Evolutionary conservation across 345 rosid genomes (phyloP), one percentile per base, ranked within the genome.

Genomic region (Pistacia atlantica): DNA sequence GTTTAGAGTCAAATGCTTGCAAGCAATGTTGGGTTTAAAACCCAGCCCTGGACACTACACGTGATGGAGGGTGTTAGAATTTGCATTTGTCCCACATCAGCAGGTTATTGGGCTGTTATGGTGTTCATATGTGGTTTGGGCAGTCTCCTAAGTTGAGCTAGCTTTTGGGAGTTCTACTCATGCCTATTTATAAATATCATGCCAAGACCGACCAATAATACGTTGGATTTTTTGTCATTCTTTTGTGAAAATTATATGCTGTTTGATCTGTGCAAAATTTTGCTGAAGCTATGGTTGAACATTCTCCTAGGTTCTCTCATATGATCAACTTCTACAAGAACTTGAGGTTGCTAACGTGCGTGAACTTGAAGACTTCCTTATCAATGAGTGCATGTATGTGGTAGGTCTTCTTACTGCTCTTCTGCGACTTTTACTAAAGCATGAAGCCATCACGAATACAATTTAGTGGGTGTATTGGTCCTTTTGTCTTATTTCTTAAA

Each of bases 321-420:
- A 85, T 74, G 83, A 85, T 76, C 79, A 78, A 65, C 83, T 85
- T 66, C 78, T 80, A 80, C 77, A 76, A 70, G 86, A 79, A 75
- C 81, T 85, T 45, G 88, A 83, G 80, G 80, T 83, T 62, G 28
- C 83, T 61, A 85, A 85, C 67, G 86, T 85, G 45, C 84, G 86
- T 71, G 86, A 83, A 71, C 88, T 85, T 69, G 88, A 85, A 78
- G 88, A 83, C 59, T 85, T 85, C 78, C 88, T 85, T 45, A 85
- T 85, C 72, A 83, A 80, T 45, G 86, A 83, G 69, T 83, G 88
- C 82, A 85, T 80, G 88, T 83, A 85, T 74, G 77, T 64, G 83
- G 84, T 85, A 76, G 28, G 88, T 78, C 38, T 56, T 51, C 55
- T 67, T 73, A 62, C 73, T 46, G 48, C 20, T 54, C 63, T 70